These are phyloP conservation scores for Rhodamnia rubescens DNA, from an alignment of 345 rosid genomes.

Conservation along the genomic window DNA sequence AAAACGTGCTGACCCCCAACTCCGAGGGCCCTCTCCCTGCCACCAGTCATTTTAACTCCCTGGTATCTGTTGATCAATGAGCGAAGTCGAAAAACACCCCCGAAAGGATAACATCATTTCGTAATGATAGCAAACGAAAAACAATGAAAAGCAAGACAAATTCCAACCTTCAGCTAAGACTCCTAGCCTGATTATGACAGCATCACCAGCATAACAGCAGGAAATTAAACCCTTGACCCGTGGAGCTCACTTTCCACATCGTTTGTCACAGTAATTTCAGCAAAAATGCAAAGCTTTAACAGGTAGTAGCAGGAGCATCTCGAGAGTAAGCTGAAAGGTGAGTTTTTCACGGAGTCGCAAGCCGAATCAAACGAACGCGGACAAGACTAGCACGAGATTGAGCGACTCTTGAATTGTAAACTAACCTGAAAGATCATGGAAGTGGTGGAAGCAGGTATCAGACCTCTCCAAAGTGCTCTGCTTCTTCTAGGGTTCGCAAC, in stretches of 20 bases:
- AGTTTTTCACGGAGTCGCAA: neutral
- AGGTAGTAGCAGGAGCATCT: neutral
- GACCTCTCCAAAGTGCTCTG: neutral
- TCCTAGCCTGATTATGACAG: neutral
- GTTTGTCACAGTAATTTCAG: neutral
- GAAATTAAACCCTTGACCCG: neutral
- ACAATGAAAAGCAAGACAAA: neutral
- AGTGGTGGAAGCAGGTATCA: neutral
- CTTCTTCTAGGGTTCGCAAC: neutral
- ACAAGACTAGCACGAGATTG: neutral
- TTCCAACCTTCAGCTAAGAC: neutral
- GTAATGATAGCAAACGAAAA: neutral
- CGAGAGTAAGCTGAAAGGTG: neutral
- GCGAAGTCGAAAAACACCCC: neutral
- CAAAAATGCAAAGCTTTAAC: neutral
- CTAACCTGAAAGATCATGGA: neutral
- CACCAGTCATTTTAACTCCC: neutral
- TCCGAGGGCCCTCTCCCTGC: conserved; percentile 25
- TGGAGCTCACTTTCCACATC: neutral
- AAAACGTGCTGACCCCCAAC: conserved; percentile 48
- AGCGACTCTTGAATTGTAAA: neutral
- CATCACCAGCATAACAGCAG: neutral
- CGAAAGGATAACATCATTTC: neutral
- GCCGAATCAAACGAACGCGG: neutral
- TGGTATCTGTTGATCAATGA: neutral